Conservation (phyloP, 495 filamentous ascomycete genomes). For the Penicillium roqueforti region DNA sequence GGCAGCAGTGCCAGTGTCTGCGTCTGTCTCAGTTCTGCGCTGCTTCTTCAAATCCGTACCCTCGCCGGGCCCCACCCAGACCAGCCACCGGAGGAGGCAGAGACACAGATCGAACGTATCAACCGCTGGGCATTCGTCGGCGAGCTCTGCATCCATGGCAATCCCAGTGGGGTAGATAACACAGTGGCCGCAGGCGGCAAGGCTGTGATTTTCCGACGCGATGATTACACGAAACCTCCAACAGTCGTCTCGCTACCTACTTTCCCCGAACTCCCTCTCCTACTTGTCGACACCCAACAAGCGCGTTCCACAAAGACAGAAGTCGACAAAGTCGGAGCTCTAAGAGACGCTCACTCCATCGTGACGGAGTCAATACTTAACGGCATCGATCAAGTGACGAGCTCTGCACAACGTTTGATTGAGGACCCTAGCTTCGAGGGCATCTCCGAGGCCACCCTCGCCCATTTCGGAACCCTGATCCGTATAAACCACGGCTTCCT, state of each 20-base stretch:
- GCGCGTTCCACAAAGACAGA: conserved; percentile 76
- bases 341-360: conserved; percentile 63
- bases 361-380: conserved; percentile 76
- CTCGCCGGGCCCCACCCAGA: conserved; percentile 85
- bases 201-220: conserved; percentile 82
- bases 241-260: conserved; percentile 68
- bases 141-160: conserved; percentile 95
- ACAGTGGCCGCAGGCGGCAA: conserved; percentile 92
- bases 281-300: conserved; percentile 83
- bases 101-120: conserved; percentile 83
- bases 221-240: conserved; percentile 73
- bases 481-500: conserved; percentile 90
- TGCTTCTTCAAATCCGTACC: conserved; percentile 82
- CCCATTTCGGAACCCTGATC: conserved; percentile 78
- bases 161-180: conserved; percentile 95
- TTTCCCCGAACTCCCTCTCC: conserved; percentile 85
- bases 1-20: conserved; percentile 90
- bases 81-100: conserved; percentile 75
- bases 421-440: conserved; percentile 57
- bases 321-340: conserved; percentile 75
- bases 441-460: conserved; percentile 52
- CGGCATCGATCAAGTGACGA: conserved; percentile 75
- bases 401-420: conserved; percentile 68
- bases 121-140: conserved; percentile 97
- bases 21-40: conserved; percentile 81